Percentiles rank a stretch among this genome's conserved stretches.
phyloP scores from a whole-genome alignment of 2,329 filamentous ascomycete species.

The Albophoma yamanashiensis region DNA sequence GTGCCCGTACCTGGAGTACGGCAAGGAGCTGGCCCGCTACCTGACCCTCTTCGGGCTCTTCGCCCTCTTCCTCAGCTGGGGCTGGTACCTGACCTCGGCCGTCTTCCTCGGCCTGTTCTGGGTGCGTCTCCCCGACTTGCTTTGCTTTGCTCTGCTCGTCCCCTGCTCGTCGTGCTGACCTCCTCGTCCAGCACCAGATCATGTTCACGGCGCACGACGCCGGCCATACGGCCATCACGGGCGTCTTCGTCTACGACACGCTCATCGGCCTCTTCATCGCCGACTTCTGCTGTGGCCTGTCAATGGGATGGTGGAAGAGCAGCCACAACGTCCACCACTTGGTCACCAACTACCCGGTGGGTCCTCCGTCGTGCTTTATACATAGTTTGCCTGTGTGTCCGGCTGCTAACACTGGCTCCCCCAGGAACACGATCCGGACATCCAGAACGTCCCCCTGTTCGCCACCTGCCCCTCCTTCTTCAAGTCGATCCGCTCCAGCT shows the following conservation, averaged over 20 bases:
- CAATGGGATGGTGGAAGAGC: constrained; percentile 92
- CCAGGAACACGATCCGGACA: constrained; percentile 84
- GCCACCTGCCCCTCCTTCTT: constrained; percentile 70
- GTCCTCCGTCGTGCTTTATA: not conserved
- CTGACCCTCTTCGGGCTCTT: constrained; percentile 48
- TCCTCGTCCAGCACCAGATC: constrained; percentile 68
- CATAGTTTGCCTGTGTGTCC: not conserved
- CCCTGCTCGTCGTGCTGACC: not conserved
- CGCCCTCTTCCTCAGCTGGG: constrained; percentile 47
- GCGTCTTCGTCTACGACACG: constrained; percentile 73
- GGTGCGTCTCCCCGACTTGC: not conserved
- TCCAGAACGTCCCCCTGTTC: constrained; percentile 83
- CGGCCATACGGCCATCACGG: constrained; percentile 94
- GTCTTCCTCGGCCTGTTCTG: constrained; percentile 52
- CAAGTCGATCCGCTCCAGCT: constrained; percentile 68
- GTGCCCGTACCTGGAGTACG: constrained; percentile 76
- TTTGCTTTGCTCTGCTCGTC: not conserved
- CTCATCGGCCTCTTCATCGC: constrained; percentile 84
- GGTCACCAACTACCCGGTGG: constrained; percentile 71
- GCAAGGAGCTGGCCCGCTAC: constrained; percentile 65
- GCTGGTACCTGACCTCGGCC: constrained; percentile 61
- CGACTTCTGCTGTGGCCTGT: constrained; percentile 81
- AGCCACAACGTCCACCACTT: constrained; percentile 97
- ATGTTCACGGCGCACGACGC: constrained; percentile 93
- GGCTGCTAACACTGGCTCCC: not conserved